Evolutionary conservation across 257 asterid genomes (phyloP).

Genomic region (Rhazya stricta): DNA sequence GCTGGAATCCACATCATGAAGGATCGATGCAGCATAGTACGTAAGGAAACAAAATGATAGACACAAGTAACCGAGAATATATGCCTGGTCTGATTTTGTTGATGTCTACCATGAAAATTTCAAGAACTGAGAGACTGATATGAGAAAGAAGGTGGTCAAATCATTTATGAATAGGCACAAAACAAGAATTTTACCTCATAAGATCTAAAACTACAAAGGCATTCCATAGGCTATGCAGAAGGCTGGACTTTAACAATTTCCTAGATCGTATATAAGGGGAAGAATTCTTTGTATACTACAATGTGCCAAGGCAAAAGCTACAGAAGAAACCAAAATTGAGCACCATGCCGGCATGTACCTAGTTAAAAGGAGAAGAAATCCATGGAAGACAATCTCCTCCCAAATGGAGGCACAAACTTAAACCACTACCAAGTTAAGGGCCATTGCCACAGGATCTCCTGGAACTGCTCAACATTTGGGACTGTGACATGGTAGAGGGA

Average conservation of each 20-base stretch:
- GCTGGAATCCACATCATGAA: not conserved
- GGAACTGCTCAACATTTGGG: constrained; percentile 73
- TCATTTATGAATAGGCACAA: not conserved
- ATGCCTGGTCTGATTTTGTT: not conserved
- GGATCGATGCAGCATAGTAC: not conserved
- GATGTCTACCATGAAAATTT: not conserved
- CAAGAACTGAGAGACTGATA: constrained; percentile 1
- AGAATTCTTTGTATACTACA: constrained; percentile 74
- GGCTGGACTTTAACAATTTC: constrained; percentile 59
- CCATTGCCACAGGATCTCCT: constrained; percentile 78
- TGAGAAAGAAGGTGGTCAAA: not conserved
- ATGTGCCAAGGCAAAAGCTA: constrained; percentile 74
- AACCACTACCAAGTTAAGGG: constrained; percentile 57
- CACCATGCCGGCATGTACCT: constrained; percentile 79
- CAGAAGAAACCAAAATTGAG: constrained; percentile 60
- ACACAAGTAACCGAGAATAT: not conserved
- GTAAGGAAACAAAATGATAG: not conserved
- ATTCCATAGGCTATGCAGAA: constrained; percentile 74
- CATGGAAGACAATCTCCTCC: constrained; percentile 85
- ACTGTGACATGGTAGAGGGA: constrained; percentile 56
- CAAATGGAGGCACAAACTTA: constrained; percentile 75
- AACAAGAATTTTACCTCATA: constrained; percentile 42
- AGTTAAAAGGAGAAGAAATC: constrained; percentile 72
- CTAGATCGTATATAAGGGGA: constrained; percentile 64
- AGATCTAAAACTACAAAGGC: constrained; percentile 76